Conservation (phyloP, 495 filamentous ascomycete genomes). For the Acidiella bohemica region DNA sequence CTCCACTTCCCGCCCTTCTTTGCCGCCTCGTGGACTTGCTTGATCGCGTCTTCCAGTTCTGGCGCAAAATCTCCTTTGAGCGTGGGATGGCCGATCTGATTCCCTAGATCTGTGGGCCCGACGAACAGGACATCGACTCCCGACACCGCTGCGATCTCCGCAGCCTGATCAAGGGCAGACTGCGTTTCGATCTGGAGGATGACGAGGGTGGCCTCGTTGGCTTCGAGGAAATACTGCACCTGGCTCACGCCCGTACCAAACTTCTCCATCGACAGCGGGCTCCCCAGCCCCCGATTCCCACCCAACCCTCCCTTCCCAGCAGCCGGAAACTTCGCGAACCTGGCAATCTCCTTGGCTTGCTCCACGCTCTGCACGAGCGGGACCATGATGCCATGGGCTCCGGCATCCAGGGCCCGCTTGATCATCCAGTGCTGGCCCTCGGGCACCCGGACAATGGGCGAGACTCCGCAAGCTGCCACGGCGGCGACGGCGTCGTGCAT, state of each 20-base stretch:
- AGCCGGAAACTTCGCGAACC: conserved; percentile 30
- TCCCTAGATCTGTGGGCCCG: conserved; percentile 65
- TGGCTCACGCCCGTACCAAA: conserved; percentile 39
- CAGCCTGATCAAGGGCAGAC: conserved; percentile 51
- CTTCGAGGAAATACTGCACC: conserved; percentile 58
- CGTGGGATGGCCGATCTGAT: conserved; percentile 56
- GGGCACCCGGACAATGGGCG: conserved; percentile 29
- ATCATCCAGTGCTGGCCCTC: conserved; percentile 34
- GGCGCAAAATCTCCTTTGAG: conserved; percentile 43
- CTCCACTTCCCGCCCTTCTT: conserved; percentile 55
- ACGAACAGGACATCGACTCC: conserved; percentile 66
- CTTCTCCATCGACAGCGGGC: conserved; percentile 40
- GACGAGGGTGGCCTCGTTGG: conserved; percentile 56
- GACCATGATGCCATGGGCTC: conserved; percentile 32
- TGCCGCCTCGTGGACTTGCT: conserved; percentile 47
- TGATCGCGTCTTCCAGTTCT: conserved; percentile 55
- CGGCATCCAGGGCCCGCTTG: conserved; percentile 32
- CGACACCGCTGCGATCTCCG: conserved; percentile 56
- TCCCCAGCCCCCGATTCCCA: conserved; percentile 29
- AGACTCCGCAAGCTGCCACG: conserved; percentile 27
- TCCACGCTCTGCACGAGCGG: conserved; percentile 28
- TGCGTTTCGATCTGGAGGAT: conserved; percentile 74
- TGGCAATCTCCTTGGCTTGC: conserved; percentile 27
- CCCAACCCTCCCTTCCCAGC: conserved; percentile 25
- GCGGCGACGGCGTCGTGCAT: conserved; percentile 71